A percentile compares a stretch with the other conserved stretches of the same genome.
Conservation (phyloP, 2,329 filamentous ascomycete species). For the Arthrobotrys megalospora region DNA sequence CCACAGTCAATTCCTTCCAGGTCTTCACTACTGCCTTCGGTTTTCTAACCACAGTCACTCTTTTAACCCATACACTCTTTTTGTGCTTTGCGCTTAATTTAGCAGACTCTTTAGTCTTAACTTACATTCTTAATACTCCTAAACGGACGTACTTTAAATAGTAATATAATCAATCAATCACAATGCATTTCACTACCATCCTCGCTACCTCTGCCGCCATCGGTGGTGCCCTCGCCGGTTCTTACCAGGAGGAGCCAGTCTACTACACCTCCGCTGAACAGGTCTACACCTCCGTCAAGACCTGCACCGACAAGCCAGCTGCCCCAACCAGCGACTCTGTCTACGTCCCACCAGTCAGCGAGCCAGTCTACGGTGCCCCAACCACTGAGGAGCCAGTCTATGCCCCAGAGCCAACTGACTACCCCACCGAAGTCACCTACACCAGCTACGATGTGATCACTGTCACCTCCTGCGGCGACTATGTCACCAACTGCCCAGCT, state of each 20-base stretch:
- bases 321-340: slow-evolving; percentile 30
- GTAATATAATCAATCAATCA: slow-evolving; percentile 53
- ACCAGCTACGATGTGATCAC: slow-evolving; percentile 55
- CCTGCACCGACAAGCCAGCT: slow-evolving; percentile 39
- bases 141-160: slow-evolving; percentile 54
- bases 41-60: slow-evolving; percentile 62
- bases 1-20: slow-evolving; percentile 61
- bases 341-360: slow-evolving; percentile 27
- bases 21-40: slow-evolving; percentile 58
- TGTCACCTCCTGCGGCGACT: slow-evolving; percentile 46
- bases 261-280: slow-evolving; percentile 45
- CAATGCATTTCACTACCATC: slow-evolving; percentile 59
- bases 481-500: slow-evolving; percentile 54
- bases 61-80: slow-evolving; percentile 59
- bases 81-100: slow-evolving; percentile 45
- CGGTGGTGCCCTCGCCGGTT: slow-evolving; percentile 46
- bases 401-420: slow-evolving; percentile 19
- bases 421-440: slow-evolving; percentile 55
- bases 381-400: slow-evolving; percentile 27
- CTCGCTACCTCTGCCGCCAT: slow-evolving; percentile 56
- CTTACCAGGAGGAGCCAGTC: slow-evolving; percentile 52
- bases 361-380: slow-evolving; percentile 37
- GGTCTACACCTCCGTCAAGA: slow-evolving; percentile 57
- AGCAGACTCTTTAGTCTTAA: slow-evolving; percentile 53
- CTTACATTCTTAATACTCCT: slow-evolving; percentile 61